Conservation (phyloP, 805 yeast species). For the Torulaspora maleeae region DNA sequence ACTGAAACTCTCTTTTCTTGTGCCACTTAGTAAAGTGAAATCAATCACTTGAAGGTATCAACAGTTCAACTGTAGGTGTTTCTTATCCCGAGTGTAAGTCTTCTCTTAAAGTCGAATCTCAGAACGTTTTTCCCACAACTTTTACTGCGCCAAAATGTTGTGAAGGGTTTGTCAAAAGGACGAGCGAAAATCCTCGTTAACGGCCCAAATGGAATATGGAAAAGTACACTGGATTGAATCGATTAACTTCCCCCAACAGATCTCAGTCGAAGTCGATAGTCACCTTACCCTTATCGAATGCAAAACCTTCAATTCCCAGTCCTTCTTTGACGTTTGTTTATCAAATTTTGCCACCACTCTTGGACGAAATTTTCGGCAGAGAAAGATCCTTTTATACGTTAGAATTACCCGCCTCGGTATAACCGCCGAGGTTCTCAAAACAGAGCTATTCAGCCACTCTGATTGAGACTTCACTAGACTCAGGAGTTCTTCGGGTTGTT, state of each 20-base stretch:
- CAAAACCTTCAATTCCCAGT: constrained; percentile 1
- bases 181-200: neutral
- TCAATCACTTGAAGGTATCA: constrained; percentile 2
- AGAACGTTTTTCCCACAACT: neutral
- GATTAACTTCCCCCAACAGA: constrained; percentile 13
- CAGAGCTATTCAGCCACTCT: neutral
- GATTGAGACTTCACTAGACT: no score
- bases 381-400: neutral
- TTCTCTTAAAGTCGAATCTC: neutral
- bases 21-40: neutral
- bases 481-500: no score
- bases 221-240: constrained; percentile 13
- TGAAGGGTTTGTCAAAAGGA: neutral
- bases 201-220: constrained; percentile 1
- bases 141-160: neutral
- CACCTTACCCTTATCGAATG: constrained; percentile 5
- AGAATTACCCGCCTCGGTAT: neutral
- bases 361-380: neutral
- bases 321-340: constrained; percentile 2
- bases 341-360: constrained; percentile 15
- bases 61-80: neutral
- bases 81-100: neutral
- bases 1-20: no score
- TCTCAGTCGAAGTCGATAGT: constrained; percentile 13
- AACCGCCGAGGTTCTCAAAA: neutral